A percentile compares a stretch with the other conserved stretches of the same genome.
phyloP scores from a whole-genome alignment of 2,329 filamentous ascomycete species.

The Penicillium glabrum region DNA sequence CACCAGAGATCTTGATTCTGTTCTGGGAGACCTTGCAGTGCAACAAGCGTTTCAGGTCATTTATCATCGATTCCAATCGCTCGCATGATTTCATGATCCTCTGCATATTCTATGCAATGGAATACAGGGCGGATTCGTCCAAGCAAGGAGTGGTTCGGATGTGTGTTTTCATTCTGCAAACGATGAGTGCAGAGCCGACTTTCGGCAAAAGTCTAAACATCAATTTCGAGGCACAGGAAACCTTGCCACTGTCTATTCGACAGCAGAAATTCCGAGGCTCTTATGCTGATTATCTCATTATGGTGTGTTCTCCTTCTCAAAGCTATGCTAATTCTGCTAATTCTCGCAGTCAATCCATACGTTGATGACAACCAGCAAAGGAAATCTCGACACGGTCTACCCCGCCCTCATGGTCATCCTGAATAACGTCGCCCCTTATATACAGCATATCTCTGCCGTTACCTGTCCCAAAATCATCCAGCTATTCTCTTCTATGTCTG shows the following conservation, averaged over 20 bases:
- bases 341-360: slow-evolving; percentile 74
- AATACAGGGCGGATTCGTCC: slow-evolving; percentile 79
- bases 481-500: slow-evolving; percentile 87
- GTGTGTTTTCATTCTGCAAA: slow-evolving; percentile 97
- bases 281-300: slow-evolving; percentile 92
- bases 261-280: slow-evolving; percentile 82
- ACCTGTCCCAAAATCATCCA: slow-evolving; percentile 82
- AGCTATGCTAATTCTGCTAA: slow-evolving; percentile 23
- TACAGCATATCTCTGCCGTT: slow-evolving; percentile 71
- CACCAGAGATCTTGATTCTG: slow-evolving; percentile 92
- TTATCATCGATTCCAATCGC: slow-evolving; percentile 93
- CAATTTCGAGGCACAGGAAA: slow-evolving; percentile 83
- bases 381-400: slow-evolving; percentile 86
- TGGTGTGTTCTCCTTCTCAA: slow-evolving; percentile 49
- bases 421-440: slow-evolving; percentile 85
- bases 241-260: slow-evolving; percentile 75
- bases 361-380: slow-evolving; percentile 87
- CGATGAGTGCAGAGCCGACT: slow-evolving; percentile 85
- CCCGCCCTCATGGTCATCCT: slow-evolving; percentile 88
- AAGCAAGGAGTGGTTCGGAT: slow-evolving; percentile 93
- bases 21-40: slow-evolving; percentile 98
- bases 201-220: slow-evolving; percentile 91
- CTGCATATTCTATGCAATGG: slow-evolving; percentile 87
- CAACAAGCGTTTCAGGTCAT: slow-evolving; percentile 94
- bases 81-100: slow-evolving; percentile 91